Evolutionary conservation across 352 stramenopile genomes (phyloP).

Genomic region (Pythium coloratum): DNA sequence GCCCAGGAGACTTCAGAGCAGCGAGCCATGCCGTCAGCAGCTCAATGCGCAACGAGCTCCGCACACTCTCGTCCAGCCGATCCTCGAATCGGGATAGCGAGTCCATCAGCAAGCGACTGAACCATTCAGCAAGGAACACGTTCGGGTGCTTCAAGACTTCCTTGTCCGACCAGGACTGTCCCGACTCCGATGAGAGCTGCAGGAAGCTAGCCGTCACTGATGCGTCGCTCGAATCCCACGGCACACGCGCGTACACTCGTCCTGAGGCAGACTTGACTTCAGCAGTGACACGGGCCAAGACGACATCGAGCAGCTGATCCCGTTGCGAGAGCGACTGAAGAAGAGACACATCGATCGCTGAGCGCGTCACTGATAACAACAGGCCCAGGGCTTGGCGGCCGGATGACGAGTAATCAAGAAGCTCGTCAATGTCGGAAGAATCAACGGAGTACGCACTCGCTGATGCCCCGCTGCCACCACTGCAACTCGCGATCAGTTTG

Average conservation of each 20-base stretch:
- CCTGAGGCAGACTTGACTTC: constrained; percentile 72
- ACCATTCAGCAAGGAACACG: constrained; percentile 84
- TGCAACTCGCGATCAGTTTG: constrained; percentile 78
- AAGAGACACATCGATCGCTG: constrained; percentile 30
- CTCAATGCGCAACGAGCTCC: constrained; percentile 60
- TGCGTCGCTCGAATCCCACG: constrained; percentile 78
- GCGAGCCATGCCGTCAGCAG: constrained; percentile 79
- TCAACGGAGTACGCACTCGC: constrained; percentile 28
- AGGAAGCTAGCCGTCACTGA: constrained; percentile 69
- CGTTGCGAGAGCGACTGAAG: constrained; percentile 10
- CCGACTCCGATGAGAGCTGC: constrained; percentile 66
- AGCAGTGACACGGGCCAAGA: constrained; percentile 55
- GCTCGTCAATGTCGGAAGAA: constrained; percentile 17
- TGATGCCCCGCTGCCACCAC: constrained; percentile 24
- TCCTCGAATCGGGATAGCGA: constrained; percentile 47
- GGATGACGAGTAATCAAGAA: constrained; percentile 24
- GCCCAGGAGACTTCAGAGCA: constrained; percentile 81
- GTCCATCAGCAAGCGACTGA: constrained; percentile 76
- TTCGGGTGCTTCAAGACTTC: constrained; percentile 84
- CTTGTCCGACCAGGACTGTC: constrained; percentile 78
- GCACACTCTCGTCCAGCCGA: constrained; percentile 35
- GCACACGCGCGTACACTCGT: constrained; percentile 78
- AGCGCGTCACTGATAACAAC: constrained; percentile 14
- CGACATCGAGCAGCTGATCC: constrained; percentile 41
- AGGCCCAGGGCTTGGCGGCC: constrained; percentile 21